These are phyloP conservation scores for Heteromeles arbutifolia DNA, from an alignment of 306 rosid genomes.

Conservation along the genomic window DNA sequence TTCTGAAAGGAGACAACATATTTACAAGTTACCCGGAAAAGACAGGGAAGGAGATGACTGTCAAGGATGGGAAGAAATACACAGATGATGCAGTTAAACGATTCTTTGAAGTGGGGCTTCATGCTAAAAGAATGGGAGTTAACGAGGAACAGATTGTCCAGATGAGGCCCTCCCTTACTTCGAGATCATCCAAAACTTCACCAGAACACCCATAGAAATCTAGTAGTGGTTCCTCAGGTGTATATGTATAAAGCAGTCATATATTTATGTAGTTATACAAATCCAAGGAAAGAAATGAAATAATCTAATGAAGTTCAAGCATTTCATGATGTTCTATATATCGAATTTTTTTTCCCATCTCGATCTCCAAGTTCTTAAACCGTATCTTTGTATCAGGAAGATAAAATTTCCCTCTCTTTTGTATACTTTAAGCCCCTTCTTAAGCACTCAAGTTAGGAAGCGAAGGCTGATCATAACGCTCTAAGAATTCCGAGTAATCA, in stretches of 20 bases:
- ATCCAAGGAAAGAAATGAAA: neutral
- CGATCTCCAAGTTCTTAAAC: neutral
- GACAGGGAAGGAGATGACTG: constrained; percentile 58
- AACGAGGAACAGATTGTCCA: constrained; percentile 63
- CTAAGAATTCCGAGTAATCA: neutral
- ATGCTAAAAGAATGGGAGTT: constrained; percentile 77
- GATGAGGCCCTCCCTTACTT: constrained; percentile 85
- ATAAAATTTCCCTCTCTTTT: neutral
- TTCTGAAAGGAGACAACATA: constrained; percentile 61
- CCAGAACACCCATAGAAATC: constrained; percentile 11
- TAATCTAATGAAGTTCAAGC: neutral
- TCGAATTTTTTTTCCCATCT: neutral
- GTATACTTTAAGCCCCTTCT: neutral
- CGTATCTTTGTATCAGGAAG: neutral
- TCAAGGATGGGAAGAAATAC: constrained; percentile 69
- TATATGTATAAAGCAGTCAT: neutral
- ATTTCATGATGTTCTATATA: neutral
- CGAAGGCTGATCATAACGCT: neutral
- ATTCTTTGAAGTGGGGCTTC: constrained; percentile 66
- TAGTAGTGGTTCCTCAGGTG: neutral
- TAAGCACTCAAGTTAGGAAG: neutral
- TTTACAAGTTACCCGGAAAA: constrained; percentile 56
- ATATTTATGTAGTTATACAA: neutral
- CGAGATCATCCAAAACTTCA: constrained; percentile 33
- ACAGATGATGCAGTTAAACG: constrained; percentile 56